Conservation (phyloP, 176 grass and related monocot genomes). For the Neostapfia colusana region DNA sequence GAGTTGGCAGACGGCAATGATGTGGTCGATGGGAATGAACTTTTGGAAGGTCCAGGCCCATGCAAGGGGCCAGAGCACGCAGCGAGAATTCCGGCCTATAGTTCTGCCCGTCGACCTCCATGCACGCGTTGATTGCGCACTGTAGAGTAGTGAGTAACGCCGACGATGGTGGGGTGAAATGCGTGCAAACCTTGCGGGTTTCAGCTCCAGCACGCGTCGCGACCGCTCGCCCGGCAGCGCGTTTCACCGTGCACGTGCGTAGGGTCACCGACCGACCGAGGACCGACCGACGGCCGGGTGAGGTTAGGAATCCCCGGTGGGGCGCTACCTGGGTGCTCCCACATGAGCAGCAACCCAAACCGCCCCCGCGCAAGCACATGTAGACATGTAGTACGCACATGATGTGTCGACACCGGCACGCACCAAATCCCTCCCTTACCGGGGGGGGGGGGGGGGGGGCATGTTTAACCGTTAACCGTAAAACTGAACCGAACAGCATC, state of each 20-base stretch:
- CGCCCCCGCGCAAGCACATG: slow-evolving; percentile 16
- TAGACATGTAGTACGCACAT: too few species aligned
- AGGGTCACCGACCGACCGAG: background rate
- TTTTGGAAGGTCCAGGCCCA: slow-evolving; percentile 23
- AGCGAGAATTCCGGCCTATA: too few species aligned
- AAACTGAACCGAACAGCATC: too few species aligned
- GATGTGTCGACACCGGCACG: background rate
- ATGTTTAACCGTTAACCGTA: too few species aligned
- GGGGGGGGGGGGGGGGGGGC: too few species aligned
- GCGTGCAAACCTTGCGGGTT: too few species aligned
- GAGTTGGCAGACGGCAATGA: slow-evolving; percentile 40
- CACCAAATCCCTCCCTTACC: background rate
- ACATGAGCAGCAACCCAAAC: slow-evolving; percentile 17
- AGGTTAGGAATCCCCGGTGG: background rate
- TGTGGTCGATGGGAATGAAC: slow-evolving; percentile 31
- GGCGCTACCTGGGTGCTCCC: background rate
- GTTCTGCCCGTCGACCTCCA: too few species aligned
- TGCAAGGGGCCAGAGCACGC: background rate
- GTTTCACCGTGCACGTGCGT: too few species aligned
- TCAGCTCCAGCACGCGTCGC: too few species aligned
- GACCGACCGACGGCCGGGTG: background rate
- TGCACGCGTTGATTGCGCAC: too few species aligned
- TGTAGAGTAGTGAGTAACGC: background rate
- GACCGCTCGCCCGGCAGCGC: too few species aligned
- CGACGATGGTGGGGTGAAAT: too few species aligned